A percentile compares a stretch with the other conserved stretches of the same genome.
Evolutionary conservation across 805 yeast genomes (phyloP).

Genomic region (Candida oleophila): DNA sequence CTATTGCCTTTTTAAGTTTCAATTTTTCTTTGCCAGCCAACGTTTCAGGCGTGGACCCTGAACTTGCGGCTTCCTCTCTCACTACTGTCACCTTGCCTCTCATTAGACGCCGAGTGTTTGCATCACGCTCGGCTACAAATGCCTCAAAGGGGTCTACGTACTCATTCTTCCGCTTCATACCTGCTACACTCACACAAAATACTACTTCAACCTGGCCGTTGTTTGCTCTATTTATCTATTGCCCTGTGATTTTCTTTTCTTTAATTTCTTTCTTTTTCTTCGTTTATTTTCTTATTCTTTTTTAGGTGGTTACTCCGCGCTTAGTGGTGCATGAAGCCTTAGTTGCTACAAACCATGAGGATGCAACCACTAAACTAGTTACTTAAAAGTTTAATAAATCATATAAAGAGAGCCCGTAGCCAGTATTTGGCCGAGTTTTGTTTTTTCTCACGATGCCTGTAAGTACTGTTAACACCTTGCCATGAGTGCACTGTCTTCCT

Average conservation of each 20-base stretch:
- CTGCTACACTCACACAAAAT: not conserved
- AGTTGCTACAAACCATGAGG: too few relatives aligned
- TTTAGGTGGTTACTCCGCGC: too few relatives aligned
- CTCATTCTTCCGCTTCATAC: conserved; percentile 1
- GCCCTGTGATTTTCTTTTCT: not conserved
- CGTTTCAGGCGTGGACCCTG: conserved; percentile 2
- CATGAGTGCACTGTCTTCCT: not conserved
- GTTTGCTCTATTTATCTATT: not conserved
- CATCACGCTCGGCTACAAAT: conserved; percentile 6
- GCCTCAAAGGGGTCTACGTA: conserved; percentile 10
- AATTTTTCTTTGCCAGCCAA: not conserved
- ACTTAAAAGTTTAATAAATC: too few relatives aligned
- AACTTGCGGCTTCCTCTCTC: conserved; percentile 3
- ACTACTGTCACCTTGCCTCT: conserved; percentile 6
- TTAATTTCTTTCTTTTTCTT: too few relatives aligned
- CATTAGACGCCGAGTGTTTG: conserved; percentile 10
- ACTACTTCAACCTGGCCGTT: not conserved
- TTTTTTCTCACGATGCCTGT: too few relatives aligned
- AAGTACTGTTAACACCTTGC: too few relatives aligned
- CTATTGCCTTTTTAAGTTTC: not conserved
- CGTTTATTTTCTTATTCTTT: too few relatives aligned
- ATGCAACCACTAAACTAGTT: too few relatives aligned
- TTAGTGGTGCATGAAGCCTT: too few relatives aligned
- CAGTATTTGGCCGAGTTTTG: too few relatives aligned
- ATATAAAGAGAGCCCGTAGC: too few relatives aligned